Conservation (phyloP, 306 rosid species). For the Spatholobus suberectus region DNA sequence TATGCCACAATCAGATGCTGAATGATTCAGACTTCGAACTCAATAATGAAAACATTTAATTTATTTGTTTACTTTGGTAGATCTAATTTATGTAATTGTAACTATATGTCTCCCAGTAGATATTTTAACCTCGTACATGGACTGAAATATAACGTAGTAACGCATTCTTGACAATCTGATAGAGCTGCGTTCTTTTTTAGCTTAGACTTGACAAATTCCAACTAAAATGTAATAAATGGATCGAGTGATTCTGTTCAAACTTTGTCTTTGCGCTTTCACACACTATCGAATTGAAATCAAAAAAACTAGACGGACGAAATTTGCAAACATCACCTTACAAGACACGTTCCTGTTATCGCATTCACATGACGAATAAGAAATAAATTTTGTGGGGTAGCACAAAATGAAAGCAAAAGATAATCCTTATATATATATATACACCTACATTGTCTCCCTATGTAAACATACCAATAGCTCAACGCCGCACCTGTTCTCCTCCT, state of each 20-base stretch:
- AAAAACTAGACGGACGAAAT: background rate
- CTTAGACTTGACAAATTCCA: constrained; percentile 24
- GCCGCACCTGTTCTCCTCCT: background rate
- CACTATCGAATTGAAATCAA: constrained; percentile 2
- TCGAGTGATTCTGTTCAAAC: background rate
- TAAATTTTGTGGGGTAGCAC: constrained; percentile 26
- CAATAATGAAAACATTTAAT: constrained; percentile 5
- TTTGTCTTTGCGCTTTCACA: background rate
- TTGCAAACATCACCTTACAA: constrained; percentile 14
- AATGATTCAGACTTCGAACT: constrained; percentile 14
- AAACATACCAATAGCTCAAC: constrained; percentile 35
- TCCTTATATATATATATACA: background rate
- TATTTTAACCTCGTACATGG: background rate
- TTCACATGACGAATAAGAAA: constrained; percentile 44
- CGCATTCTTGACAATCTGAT: constrained; percentile 10
- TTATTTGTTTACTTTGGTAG: background rate
- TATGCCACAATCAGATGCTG: constrained; percentile 20
- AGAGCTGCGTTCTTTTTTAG: background rate
- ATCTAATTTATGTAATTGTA: background rate
- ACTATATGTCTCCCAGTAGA: background rate
- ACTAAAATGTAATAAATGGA: background rate
- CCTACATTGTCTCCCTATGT: constrained; percentile 26
- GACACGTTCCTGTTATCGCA: constrained; percentile 38
- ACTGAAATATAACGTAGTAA: background rate
- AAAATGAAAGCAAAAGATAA: constrained; percentile 34